Conservation (phyloP, 805 yeast species). For the Yarrowia osloensis region DNA sequence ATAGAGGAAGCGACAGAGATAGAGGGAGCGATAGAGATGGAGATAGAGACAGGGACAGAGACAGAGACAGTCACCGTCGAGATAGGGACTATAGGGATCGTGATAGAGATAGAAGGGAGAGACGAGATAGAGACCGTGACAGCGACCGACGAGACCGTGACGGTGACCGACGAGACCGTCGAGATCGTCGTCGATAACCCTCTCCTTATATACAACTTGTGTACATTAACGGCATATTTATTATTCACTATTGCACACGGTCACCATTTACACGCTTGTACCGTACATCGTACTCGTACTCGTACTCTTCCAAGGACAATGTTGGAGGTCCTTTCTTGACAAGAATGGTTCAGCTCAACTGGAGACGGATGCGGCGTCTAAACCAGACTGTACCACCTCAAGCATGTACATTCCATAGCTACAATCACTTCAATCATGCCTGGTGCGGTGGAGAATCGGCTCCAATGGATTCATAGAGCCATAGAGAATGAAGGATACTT, state of each 20-base stretch:
- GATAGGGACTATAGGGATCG: neutral
- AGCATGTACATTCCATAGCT: constrained; percentile 11
- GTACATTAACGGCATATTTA: constrained; percentile 1
- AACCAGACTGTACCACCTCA: neutral
- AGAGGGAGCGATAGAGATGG: constrained; percentile 4
- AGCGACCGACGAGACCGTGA: constrained; percentile 2
- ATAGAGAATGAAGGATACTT: constrained; percentile 14
- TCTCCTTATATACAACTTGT: neutral
- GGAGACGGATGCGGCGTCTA: constrained; percentile 33
- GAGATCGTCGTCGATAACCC: neutral
- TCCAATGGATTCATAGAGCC: neutral
- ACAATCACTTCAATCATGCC: constrained; percentile 26
- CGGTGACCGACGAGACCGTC: neutral
- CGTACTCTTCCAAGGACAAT: too few species aligned
- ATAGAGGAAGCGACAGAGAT: neutral
- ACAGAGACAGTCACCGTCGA: constrained; percentile 2
- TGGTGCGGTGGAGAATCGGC: constrained; percentile 2
- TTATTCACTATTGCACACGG: too few species aligned
- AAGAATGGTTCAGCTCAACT: too few species aligned
- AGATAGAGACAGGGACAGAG: neutral
- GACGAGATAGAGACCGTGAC: neutral
- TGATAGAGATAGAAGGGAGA: neutral
- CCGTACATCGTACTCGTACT: too few species aligned
- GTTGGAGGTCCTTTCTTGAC: too few species aligned
- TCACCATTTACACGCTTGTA: too few species aligned